Evolutionary conservation across 306 rosid genomes (phyloP).

Genomic region (Vigna mungo): DNA sequence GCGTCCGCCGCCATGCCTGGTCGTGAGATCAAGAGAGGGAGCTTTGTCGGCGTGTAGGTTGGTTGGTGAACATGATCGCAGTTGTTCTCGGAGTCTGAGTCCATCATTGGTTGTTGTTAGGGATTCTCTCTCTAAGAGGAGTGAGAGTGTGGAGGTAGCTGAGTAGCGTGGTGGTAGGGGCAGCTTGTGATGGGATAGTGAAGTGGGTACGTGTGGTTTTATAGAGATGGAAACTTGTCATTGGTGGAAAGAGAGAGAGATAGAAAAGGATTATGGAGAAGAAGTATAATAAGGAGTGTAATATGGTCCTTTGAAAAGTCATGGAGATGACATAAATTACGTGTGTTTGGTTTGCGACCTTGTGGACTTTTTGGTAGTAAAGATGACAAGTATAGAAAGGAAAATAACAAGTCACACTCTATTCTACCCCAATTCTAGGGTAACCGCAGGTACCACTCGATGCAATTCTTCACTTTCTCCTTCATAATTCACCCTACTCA

Average conservation of each 20-base stretch:
- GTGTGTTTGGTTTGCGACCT: constrained; percentile 36
- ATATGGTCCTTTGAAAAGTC: constrained; percentile 51
- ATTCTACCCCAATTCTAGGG: constrained; percentile 5
- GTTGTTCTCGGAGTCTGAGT: constrained; percentile 9
- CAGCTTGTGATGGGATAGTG: constrained; percentile 32
- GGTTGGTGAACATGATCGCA: constrained; percentile 19
- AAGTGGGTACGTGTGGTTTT: constrained; percentile 34
- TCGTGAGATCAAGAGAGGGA: constrained; percentile 54
- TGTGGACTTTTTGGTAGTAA: neutral
- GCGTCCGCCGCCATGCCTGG: constrained; percentile 51
- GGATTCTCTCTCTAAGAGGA: neutral
- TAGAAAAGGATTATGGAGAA: neutral
- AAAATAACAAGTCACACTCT: neutral
- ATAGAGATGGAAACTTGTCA: constrained; percentile 43
- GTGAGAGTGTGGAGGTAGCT: neutral
- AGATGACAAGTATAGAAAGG: neutral
- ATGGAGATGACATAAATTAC: neutral
- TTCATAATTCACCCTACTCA: neutral
- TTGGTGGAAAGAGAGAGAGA: constrained; percentile 40
- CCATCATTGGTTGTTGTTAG: constrained; percentile 34
- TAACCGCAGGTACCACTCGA: neutral
- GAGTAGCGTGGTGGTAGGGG: neutral
- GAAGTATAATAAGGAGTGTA: neutral
- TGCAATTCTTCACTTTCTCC: neutral
- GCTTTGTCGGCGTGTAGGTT: constrained; percentile 47